Conservation (phyloP, 2,329 filamentous ascomycete species). For the Verticillium longisporum region DNA sequence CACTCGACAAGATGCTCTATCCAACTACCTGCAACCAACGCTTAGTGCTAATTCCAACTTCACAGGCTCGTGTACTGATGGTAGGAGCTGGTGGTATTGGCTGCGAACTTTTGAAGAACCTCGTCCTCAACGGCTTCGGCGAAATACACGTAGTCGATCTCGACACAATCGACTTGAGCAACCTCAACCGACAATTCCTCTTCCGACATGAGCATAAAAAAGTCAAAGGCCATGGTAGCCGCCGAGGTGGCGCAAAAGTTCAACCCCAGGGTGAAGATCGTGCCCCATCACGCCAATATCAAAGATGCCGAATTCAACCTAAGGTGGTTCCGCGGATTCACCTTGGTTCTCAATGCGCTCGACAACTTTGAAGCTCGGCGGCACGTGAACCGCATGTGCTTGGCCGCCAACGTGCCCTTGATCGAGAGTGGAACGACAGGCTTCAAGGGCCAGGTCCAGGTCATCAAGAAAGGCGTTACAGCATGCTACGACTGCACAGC, state of each 20-base stretch:
- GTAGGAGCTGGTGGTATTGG: conserved; percentile 96
- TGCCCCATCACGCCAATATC: conserved; percentile 90
- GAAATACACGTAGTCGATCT: conserved; percentile 94
- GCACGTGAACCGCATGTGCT: conserved; percentile 96
- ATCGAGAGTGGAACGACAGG: conserved; percentile 97
- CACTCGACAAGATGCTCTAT: not conserved
- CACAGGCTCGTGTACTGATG: conserved; percentile 78
- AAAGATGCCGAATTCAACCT: conserved; percentile 83
- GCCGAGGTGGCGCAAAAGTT: conserved; percentile 87
- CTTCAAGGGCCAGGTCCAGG: conserved; percentile 95
- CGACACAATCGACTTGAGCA: conserved; percentile 96
- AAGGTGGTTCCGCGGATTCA: conserved; percentile 79
- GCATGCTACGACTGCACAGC: conserved; percentile 94
- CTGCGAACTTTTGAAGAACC: conserved; percentile 94
- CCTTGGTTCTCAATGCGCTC: conserved; percentile 89
- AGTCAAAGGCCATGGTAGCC: conserved; percentile 88
- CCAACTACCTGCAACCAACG: conserved; percentile 4
- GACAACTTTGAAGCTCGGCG: conserved; percentile 91
- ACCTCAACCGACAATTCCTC: conserved; percentile 94
- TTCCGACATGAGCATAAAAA: conserved; percentile 97
- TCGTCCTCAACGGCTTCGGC: conserved; percentile 85
- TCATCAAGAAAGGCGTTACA: conserved; percentile 85
- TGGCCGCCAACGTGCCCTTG: conserved; percentile 82
- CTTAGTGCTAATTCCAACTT: conserved; percentile 23
- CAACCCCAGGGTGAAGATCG: conserved; percentile 80